These are phyloP conservation scores for Alternaria infectoria DNA, from an alignment of 2,329 filamentous ascomycete genomes.

Conservation along the genomic window DNA sequence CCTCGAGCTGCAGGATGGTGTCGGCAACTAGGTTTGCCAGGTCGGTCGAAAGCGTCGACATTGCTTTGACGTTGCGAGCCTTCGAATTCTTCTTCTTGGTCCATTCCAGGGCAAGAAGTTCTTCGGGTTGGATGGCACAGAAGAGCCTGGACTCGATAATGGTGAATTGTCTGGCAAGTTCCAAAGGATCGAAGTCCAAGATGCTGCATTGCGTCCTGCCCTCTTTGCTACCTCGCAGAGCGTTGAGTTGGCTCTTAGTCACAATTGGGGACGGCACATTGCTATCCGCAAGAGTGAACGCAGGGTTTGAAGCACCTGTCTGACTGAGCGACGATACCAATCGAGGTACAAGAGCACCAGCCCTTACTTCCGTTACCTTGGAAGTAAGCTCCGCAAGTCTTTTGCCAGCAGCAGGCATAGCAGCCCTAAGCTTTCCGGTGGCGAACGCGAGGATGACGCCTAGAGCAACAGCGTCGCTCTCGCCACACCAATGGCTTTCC, in stretches of 20 bases:
- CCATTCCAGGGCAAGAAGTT: slow-evolving; percentile 91
- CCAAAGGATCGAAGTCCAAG: slow-evolving; percentile 87
- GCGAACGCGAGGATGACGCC: slow-evolving; percentile 81
- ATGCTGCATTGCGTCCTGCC: slow-evolving; percentile 75
- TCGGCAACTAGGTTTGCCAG: slow-evolving; percentile 92
- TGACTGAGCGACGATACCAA: slow-evolving; percentile 87
- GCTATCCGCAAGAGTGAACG: slow-evolving; percentile 73
- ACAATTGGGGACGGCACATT: slow-evolving; percentile 74
- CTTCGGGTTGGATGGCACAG: slow-evolving; percentile 88
- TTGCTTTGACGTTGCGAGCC: slow-evolving; percentile 88
- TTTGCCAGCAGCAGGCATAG: slow-evolving; percentile 78
- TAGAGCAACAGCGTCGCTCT: slow-evolving; percentile 78
- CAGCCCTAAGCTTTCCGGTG: slow-evolving; percentile 68
- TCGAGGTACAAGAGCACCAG: slow-evolving; percentile 76
- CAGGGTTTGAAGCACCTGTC: slow-evolving; percentile 75
- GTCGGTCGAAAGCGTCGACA: slow-evolving; percentile 91
- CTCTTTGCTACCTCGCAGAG: slow-evolving; percentile 75
- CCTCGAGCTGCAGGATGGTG: slow-evolving; percentile 85
- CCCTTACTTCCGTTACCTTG: slow-evolving; percentile 75
- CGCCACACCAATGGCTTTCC: slow-evolving; percentile 90
- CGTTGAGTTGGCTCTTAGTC: slow-evolving; percentile 75
- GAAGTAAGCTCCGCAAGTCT: slow-evolving; percentile 80
- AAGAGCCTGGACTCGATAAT: slow-evolving; percentile 91
- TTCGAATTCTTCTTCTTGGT: slow-evolving; percentile 82
- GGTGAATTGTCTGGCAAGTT: slow-evolving; percentile 90